Evolutionary conservation across 108 stramenopile species (phyloP).

Genomic region (Nannochloropsis granulata): DNA sequence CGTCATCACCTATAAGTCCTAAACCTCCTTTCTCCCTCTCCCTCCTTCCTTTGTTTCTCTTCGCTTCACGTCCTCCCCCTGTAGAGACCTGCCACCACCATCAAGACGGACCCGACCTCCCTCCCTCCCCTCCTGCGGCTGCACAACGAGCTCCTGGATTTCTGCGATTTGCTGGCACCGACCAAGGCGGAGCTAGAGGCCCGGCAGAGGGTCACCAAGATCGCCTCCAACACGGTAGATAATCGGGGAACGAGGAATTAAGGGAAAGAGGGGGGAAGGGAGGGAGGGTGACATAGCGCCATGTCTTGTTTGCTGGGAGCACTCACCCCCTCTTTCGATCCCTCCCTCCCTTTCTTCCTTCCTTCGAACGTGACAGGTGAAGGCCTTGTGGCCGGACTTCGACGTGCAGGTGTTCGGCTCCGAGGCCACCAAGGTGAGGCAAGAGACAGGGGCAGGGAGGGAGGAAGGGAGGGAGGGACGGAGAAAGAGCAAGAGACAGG

Average conservation of each 20-base stretch:
- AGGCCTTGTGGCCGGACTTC: conserved; percentile 1
- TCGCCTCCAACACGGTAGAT: neutral
- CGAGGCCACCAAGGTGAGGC: conserved; percentile 59
- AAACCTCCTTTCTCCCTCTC: neutral
- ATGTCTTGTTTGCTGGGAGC: neutral
- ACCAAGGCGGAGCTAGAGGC: conserved; percentile 41
- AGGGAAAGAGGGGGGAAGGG: conserved; percentile 5
- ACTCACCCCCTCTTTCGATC: neutral
- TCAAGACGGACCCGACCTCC: neutral
- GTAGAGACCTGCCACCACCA: neutral
- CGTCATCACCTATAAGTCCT: neutral
- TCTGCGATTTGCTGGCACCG: conserved; percentile 68
- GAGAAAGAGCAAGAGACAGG: neutral
- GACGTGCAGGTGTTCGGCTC: conserved; percentile 75
- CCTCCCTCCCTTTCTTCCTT: neutral
- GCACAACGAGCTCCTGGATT: conserved; percentile 90
- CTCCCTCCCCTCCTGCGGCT: conserved; percentile 49
- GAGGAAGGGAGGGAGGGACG: neutral
- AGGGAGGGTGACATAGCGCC: neutral
- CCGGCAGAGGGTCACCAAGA: neutral
- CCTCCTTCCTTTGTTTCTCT: neutral
- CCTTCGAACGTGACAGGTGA: neutral
- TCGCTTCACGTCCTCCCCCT: neutral
- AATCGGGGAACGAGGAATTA: conserved; percentile 2
- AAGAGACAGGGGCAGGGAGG: neutral